These are phyloP conservation scores for Ophiostoma novo-ulmi DNA, from an alignment of 2,329 filamentous ascomycete species.

Conservation along the genomic window DNA sequence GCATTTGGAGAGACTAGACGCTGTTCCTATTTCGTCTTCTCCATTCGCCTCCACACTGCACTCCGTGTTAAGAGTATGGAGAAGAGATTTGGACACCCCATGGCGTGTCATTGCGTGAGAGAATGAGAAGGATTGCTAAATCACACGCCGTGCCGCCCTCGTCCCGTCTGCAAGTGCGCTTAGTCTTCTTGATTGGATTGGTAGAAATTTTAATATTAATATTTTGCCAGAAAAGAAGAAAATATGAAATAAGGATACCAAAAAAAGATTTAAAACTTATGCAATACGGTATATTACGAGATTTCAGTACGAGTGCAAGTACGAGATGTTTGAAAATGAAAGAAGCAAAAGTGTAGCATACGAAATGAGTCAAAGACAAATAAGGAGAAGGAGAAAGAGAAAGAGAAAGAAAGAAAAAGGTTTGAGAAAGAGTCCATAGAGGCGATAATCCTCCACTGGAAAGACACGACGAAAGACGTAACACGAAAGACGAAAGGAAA, in stretches of 20 bases:
- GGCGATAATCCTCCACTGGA: not conserved
- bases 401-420: not conserved
- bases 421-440: not conserved
- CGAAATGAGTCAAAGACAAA: not conserved
- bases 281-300: not conserved
- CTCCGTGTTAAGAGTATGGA: slow-evolving; percentile 8
- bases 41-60: slow-evolving; percentile 13
- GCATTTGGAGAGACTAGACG: slow-evolving; percentile 4
- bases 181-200: not conserved
- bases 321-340: not conserved
- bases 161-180: slow-evolving; percentile 4
- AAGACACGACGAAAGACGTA: not conserved
- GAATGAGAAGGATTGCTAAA: not conserved
- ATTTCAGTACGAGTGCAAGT: not conserved
- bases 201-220: not conserved
- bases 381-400: not conserved
- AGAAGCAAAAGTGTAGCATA: not conserved
- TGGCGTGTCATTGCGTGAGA: not conserved
- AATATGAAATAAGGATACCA: not conserved
- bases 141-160: slow-evolving; percentile 6
- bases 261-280: not conserved
- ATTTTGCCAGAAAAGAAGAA: not conserved
- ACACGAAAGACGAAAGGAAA: not conserved
- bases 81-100: not conserved
- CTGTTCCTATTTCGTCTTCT: slow-evolving; percentile 8